These are phyloP conservation scores for Neofusicoccum sp. DNA, from an alignment of 2,329 filamentous ascomycete genomes.

Conservation along the genomic window DNA sequence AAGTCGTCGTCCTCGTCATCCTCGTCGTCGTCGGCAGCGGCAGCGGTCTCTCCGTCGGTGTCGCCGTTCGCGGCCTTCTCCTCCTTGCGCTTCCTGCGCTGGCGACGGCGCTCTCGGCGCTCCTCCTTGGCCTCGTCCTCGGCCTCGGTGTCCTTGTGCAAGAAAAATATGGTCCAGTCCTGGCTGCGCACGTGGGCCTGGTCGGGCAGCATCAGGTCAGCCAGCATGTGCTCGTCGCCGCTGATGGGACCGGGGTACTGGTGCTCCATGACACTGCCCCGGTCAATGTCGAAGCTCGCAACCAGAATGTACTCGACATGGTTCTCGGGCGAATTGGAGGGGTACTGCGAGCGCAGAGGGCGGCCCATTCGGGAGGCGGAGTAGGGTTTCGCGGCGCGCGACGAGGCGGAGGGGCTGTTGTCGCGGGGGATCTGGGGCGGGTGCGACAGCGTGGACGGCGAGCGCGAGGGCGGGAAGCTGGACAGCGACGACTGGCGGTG, in stretches of 20 bases:
- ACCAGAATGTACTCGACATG: conserved; percentile 99
- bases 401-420: conserved; percentile 29
- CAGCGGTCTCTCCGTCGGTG: conserved; percentile 46
- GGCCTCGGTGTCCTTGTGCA: conserved; percentile 90
- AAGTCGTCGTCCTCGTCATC: conserved; percentile 51
- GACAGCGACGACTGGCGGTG: conserved; percentile 46
- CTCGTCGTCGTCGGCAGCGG: conserved; percentile 51
- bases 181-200: conserved; percentile 93
- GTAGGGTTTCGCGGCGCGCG: conserved; percentile 29
- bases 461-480: conserved; percentile 44
- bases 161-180: conserved; percentile 99
- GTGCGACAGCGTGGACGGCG: conserved; percentile 40
- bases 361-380: conserved; percentile 28
- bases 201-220: conserved; percentile 97
- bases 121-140: conserved; percentile 71
- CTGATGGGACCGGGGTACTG: conserved; percentile 95
- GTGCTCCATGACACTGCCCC: conserved; percentile 96
- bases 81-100: conserved; percentile 50
- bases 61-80: conserved; percentile 47
- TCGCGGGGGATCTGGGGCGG: conserved; percentile 36
- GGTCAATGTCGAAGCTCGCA: conserved; percentile 95
- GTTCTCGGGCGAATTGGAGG: conserved; percentile 62
- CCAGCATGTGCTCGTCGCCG: conserved; percentile 96
- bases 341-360: conserved; percentile 52
- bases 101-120: conserved; percentile 59